These are phyloP conservation scores for Podila horticola DNA, from an alignment of 192 early-diverging fungal genomes.

Conservation along the genomic window DNA sequence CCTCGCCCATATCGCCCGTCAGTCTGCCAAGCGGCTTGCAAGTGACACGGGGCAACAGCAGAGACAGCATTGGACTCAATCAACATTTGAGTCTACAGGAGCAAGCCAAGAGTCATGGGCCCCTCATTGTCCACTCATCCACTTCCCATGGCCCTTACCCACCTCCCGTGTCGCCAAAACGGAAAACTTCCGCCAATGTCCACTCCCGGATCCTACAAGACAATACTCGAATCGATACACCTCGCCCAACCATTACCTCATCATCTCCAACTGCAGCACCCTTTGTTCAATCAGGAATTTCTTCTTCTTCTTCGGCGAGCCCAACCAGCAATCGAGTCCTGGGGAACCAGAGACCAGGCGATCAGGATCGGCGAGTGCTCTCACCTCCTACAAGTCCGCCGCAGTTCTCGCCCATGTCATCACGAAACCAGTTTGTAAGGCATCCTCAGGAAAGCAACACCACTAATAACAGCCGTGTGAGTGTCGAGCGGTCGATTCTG, in stretches of 20 bases:
- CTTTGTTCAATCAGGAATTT: neutral
- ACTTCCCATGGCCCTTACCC: conserved; percentile 17
- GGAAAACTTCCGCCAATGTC: conserved; percentile 16
- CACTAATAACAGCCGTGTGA: no score
- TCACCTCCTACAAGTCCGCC: conserved; percentile 26
- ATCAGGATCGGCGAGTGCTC: conserved; percentile 26
- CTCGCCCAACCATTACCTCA: conserved; percentile 25
- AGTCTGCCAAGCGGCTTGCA: conserved; percentile 20
- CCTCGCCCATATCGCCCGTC: conserved; percentile 4
- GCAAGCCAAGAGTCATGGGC: neutral
- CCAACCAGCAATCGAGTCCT: conserved; percentile 13
- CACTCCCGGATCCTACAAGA: conserved; percentile 38
- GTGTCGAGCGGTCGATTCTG: no score
- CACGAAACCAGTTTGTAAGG: neutral
- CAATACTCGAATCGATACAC: conserved; percentile 44
- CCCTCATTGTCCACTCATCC: neutral
- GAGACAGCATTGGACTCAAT: conserved; percentile 15
- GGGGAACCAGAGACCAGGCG: conserved; percentile 12
- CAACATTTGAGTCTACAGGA: neutral
- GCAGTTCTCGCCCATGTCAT: conserved; percentile 14
- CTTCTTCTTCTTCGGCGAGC: neutral
- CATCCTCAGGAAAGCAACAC: neutral
- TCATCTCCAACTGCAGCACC: neutral
- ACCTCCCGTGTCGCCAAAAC: conserved; percentile 25
- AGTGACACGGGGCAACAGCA: conserved; percentile 21